Base-by-base conservation (phyloP, 495 filamentous ascomycete species). In the Xylaria scruposa region DNA sequence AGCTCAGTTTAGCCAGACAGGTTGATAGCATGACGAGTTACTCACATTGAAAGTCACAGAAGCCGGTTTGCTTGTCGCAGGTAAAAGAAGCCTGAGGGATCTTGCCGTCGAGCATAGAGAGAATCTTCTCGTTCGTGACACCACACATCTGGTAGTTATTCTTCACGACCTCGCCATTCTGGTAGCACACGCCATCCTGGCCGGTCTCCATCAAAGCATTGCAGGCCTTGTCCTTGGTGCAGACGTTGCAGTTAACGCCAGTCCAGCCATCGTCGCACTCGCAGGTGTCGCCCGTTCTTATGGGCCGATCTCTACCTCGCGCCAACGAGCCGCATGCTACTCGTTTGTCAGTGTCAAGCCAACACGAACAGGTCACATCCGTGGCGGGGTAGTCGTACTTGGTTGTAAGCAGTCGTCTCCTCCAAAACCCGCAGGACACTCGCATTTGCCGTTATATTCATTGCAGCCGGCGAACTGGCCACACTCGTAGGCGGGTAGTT, bases 161-260 rank as follows among this genome's bases (percentile, higher is more conserved):
- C 75, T 97, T 93, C 38, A 97, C 90, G 6, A 96, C 91, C 71
- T 97, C 88, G 49, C 94, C 95, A 73, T 95, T 90, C 73, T 92
- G 92, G 76, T 97, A 97, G 84, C 96, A 99, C 29, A 97, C 93
- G 38, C 93, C 95, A 53, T 89, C 93, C 51, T 91, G 85, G 1
- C 88, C 88, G 4, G 88, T 86, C 3, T 94, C 93, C 89, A 95
- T 96, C 81, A 99, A 82, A 9, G 92, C 88, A 80, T 94, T 86
- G 78, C 96, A 99, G 15, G 92, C 94, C 69, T 91, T 83, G 78
- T 98, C 86, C 19, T 89, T 88, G 58, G 91, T 88, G 82, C 96
- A 99, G 68, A 98, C 93, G 78, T 99, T 99, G 87, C 96, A 99
- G 85, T 99, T 99, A 82, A 98, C 95, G 72, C 96, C 96, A n/a